Conservation (phyloP, 129 eudicot genomes). For the Chrysanthemum seticuspe region DNA sequence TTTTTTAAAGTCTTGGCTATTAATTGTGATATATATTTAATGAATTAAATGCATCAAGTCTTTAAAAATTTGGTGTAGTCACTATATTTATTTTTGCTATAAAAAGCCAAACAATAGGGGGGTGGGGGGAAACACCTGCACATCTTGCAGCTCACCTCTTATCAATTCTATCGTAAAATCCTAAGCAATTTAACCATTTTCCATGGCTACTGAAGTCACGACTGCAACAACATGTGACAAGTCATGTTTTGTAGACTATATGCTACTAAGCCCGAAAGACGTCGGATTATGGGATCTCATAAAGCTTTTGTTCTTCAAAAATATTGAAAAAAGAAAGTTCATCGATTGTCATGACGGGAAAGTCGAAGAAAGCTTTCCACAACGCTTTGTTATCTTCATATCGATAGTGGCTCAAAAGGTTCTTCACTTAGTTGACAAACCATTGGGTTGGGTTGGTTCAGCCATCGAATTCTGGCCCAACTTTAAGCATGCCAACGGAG, state of each 20-base stretch:
- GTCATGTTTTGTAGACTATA: slow-evolving; percentile 39
- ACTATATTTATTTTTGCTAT: slow-evolving; percentile 4
- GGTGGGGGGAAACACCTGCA: background rate
- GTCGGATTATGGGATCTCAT: slow-evolving; percentile 34
- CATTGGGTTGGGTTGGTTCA: slow-evolving; percentile 42
- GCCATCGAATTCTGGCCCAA: slow-evolving; percentile 46
- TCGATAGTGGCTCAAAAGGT: slow-evolving; percentile 41
- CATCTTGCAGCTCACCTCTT: slow-evolving; percentile 6
- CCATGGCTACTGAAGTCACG: slow-evolving; percentile 27
- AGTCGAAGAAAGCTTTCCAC: slow-evolving; percentile 26
- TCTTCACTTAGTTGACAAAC: slow-evolving; percentile 28
- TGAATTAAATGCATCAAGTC: no score
- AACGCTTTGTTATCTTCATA: slow-evolving; percentile 39
- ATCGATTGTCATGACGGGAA: slow-evolving; percentile 39
- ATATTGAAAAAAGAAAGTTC: slow-evolving; percentile 37
- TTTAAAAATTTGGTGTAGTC: background rate
- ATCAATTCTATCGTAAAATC: background rate
- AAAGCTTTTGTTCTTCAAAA: slow-evolving; percentile 38
- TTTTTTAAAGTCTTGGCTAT: no score
- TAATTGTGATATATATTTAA: no score
- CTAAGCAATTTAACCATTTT: background rate
- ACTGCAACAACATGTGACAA: slow-evolving; percentile 36
- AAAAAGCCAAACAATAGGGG: slow-evolving; percentile 1
- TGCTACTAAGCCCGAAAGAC: slow-evolving; percentile 52
- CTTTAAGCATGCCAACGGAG: slow-evolving; percentile 38